phyloP scores from a whole-genome alignment of 2,329 filamentous ascomycete species.

The Colletotrichum tofieldiae region DNA sequence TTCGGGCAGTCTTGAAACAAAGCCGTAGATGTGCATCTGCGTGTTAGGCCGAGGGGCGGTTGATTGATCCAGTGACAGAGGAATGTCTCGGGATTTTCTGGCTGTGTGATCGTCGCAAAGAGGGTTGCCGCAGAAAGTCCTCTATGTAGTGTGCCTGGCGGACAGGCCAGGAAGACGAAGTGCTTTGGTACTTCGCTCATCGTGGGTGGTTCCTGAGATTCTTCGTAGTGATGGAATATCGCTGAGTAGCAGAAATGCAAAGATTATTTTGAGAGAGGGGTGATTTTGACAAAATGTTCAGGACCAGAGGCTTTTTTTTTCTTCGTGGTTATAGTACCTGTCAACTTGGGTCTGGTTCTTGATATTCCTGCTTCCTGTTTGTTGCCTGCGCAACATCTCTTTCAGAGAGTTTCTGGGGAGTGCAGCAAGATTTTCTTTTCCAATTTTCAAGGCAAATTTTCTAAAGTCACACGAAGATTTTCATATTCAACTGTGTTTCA shows the following conservation, averaged over 20 bases:
- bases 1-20: constrained; percentile 3
- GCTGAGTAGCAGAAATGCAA: background rate
- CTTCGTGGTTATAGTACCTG: too few relatives aligned
- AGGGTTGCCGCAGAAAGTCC: background rate
- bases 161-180: constrained; percentile 7
- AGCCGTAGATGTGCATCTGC: background rate
- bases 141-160: background rate
- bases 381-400: background rate
- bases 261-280: background rate
- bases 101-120: background rate
- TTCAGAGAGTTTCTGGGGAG: too few relatives aligned
- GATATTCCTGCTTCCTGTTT: background rate
- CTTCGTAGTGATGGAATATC: too few relatives aligned
- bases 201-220: too few relatives aligned
- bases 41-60: too few relatives aligned
- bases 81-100: background rate
- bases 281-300: background rate
- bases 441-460: too few relatives aligned
- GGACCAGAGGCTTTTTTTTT: background rate
- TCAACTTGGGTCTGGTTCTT: background rate
- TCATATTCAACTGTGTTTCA: background rate
- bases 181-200: background rate
- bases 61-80: constrained; percentile 12
- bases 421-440: too few relatives aligned
- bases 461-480: too few relatives aligned